Evolutionary conservation across 2,329 filamentous ascomycete species (phyloP).

Genomic region (Trichoderma cornu-damae): DNA sequence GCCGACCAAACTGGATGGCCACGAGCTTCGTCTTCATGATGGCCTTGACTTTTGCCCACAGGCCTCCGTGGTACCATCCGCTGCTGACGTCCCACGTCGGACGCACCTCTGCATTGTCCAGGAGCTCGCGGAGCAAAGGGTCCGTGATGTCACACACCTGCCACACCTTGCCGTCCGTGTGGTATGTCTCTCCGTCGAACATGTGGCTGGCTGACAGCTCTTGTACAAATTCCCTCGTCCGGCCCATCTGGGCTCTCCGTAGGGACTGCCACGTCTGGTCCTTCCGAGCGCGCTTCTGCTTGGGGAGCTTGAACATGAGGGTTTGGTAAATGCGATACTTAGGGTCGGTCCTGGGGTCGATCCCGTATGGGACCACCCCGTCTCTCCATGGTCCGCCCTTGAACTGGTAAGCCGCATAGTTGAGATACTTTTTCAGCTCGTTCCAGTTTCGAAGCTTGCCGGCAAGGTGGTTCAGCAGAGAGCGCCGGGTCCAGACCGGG

Average conservation of each 20-base stretch:
- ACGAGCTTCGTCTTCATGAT: slow-evolving; percentile 85
- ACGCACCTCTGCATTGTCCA: slow-evolving; percentile 59
- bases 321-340: slow-evolving; percentile 82
- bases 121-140: slow-evolving; percentile 61
- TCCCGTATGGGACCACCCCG: slow-evolving; percentile 74
- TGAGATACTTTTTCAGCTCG: slow-evolving; percentile 66
- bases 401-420: slow-evolving; percentile 88
- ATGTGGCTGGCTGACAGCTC: slow-evolving; percentile 57
- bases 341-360: slow-evolving; percentile 76
- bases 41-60: slow-evolving; percentile 75
- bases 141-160: slow-evolving; percentile 91
- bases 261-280: slow-evolving; percentile 48
- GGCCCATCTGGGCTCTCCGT: slow-evolving; percentile 37
- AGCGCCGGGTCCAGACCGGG: slow-evolving; percentile 82
- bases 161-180: slow-evolving; percentile 82
- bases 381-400: slow-evolving; percentile 89
- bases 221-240: slow-evolving; percentile 37
- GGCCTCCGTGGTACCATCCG: slow-evolving; percentile 81
- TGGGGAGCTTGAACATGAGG: slow-evolving; percentile 72
- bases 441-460: slow-evolving; percentile 48
- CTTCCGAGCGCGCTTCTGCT: slow-evolving; percentile 43
- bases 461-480: slow-evolving; percentile 67
- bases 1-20: slow-evolving; percentile 54
- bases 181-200: slow-evolving; percentile 74
- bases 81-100: slow-evolving; percentile 57